Base-by-base conservation (phyloP, 1,284 basidiomycete genomes). In the Malassezia yamatoensis region DNA sequence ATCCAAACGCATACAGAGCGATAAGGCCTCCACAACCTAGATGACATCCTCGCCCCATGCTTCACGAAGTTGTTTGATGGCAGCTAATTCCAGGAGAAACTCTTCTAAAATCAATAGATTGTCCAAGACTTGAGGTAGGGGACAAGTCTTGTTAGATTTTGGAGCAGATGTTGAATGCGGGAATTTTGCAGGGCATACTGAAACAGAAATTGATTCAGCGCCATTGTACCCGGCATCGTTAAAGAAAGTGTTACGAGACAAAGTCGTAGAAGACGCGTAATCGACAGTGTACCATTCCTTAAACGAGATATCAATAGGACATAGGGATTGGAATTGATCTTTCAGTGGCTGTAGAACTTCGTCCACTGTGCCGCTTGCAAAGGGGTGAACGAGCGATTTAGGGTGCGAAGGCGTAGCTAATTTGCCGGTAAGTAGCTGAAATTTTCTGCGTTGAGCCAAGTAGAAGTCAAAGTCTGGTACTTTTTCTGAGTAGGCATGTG, bases 71-170 rank as follows among this genome's bases (percentile, higher is more conserved):
- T 87, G 85, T 53, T 94, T 82, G 56, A 93, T 85, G 18, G 88
- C 88, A 32, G 85, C 83, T 47, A 94, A 77, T 76, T 98, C 93
- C 78, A 96, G 94, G 66, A 96, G 85, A 57, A 86, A 85, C 77
- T 98, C 93, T 76, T 98, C 91, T 59, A 98, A 76, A 49, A 98
- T 83, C 18, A 98, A 89, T 24, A 91, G 85, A 70, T 98, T 96
- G 75, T 98, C 94, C 66, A 98, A 77, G 54, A 94, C 74, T 11
- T 44, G 13, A 9, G 39, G 33, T 3, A 54, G 33, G 0, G 53
- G 45, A 6, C 10, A 11, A 6, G 29, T 20, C 9, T 20, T 13
- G 6, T 13, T 12, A 5, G 20, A 3, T 20, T 20, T 18, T 9
- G 12, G 5, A 11, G 32, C n/a, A n/a, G 45, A 36, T 35, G 24